Evolutionary conservation across 2,329 filamentous ascomycete genomes (phyloP).

Genomic region (Neurospora sp.): DNA sequence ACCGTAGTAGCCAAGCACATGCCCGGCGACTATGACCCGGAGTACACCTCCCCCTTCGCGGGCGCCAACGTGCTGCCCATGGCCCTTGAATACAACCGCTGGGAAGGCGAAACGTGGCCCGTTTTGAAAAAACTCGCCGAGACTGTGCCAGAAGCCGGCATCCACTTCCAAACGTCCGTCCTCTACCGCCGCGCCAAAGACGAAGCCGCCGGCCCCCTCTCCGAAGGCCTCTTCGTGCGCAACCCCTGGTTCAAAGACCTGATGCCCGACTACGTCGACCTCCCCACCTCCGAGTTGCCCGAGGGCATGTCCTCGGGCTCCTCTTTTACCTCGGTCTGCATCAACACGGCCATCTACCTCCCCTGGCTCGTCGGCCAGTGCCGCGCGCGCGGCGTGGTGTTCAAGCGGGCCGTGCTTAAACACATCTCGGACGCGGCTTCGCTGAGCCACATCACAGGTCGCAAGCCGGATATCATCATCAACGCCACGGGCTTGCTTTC

Average conservation of each 20-base stretch:
- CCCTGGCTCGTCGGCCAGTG: slow-evolving; percentile 78
- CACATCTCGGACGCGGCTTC: slow-evolving; percentile 63
- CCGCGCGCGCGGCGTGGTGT: slow-evolving; percentile 57
- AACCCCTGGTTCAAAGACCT: slow-evolving; percentile 66
- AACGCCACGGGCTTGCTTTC: slow-evolving; percentile 80
- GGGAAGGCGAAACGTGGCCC: slow-evolving; percentile 56
- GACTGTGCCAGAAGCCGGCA: slow-evolving; percentile 64
- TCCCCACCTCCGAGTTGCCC: slow-evolving; percentile 49
- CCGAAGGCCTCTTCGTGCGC: slow-evolving; percentile 51
- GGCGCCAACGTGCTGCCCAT: slow-evolving; percentile 72
- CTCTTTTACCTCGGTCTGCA: slow-evolving; percentile 75
- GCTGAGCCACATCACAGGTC: slow-evolving; percentile 43
- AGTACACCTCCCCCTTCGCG: slow-evolving; percentile 85
- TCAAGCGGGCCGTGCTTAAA: slow-evolving; percentile 52
- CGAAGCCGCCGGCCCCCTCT: slow-evolving; percentile 35
- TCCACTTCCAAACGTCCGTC: slow-evolving; percentile 59
- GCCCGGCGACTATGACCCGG: slow-evolving; percentile 85
- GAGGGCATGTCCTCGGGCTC: slow-evolving; percentile 60
- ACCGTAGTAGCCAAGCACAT: slow-evolving; percentile 61
- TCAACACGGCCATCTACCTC: slow-evolving; percentile 83
- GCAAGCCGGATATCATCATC: slow-evolving; percentile 57
- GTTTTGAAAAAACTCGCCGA: slow-evolving; percentile 49
- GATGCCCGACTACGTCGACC: slow-evolving; percentile 59
- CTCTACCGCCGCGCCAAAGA: slow-evolving; percentile 54
- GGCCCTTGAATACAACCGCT: slow-evolving; percentile 35